phyloP scores from a whole-genome alignment of 176 grass and related monocot genomes.

The Lolium rigidum region DNA sequence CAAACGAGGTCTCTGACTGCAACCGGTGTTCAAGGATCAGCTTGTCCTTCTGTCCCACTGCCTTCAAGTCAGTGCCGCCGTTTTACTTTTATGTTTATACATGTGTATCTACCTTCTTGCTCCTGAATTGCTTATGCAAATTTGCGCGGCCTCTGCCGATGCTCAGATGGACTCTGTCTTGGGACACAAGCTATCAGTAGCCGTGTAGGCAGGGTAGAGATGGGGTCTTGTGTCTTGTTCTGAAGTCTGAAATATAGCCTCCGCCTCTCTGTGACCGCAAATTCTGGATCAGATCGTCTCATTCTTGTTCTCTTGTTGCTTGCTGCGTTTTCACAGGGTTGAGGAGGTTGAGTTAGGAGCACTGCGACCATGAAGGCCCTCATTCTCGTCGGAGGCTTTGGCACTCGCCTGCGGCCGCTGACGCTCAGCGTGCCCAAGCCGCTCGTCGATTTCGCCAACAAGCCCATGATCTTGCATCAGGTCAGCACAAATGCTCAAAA shows the following conservation, averaged over 20 bases:
- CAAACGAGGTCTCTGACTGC: neutral
- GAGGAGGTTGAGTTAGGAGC: conserved; percentile 41
- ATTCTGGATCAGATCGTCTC: conserved; percentile 37
- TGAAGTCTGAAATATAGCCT: neutral
- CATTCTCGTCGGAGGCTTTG: conserved; percentile 94
- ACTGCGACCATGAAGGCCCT: conserved; percentile 79
- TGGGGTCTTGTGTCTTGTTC: neutral
- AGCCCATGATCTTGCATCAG: conserved; percentile 96
- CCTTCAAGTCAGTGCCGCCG: neutral
- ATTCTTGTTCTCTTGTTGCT: conserved; percentile 10
- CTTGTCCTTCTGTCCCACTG: conserved; percentile 16
- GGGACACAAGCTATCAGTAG: conserved; percentile 29
- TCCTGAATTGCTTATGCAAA: neutral
- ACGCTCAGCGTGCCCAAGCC: conserved; percentile 95
- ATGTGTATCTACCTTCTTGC: neutral
- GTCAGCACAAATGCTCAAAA: conserved; percentile 44
- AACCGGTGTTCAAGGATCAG: neutral
- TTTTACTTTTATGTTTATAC: neutral
- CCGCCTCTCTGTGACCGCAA: neutral
- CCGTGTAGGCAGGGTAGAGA: conserved; percentile 18
- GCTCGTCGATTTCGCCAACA: conserved; percentile 97
- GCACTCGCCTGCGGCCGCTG: conserved; percentile 82
- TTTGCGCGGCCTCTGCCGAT: neutral
- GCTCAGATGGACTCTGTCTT: neutral
- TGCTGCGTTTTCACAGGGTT: conserved; percentile 48